phyloP scores from a whole-genome alignment of 2,329 filamentous ascomycete genomes.

The Apiospora malaysiana region DNA sequence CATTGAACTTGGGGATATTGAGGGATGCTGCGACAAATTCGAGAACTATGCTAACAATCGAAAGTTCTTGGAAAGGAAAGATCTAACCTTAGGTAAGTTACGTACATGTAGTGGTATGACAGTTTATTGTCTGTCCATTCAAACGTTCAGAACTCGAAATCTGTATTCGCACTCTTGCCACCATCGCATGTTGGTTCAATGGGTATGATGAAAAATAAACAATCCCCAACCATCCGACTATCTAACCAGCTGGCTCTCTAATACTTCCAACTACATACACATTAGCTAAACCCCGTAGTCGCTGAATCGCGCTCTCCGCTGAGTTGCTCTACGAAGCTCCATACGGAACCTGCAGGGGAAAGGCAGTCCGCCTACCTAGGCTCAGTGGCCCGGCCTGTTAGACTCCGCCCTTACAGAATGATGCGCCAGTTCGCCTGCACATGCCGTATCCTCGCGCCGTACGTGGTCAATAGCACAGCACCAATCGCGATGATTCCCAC shows the following conservation, averaged over 20 bases:
- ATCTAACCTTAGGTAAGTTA: too few species aligned
- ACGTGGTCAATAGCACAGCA: constrained; percentile 34
- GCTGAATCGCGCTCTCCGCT: not conserved
- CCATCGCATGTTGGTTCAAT: not conserved
- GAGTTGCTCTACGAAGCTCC: not conserved
- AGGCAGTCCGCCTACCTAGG: not conserved
- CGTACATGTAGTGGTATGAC: not conserved
- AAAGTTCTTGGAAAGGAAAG: too few species aligned
- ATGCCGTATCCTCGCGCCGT: constrained; percentile 36
- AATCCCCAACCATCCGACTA: not conserved
- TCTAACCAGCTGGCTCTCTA: not conserved
- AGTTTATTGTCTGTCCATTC: not conserved
- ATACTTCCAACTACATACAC: not conserved
- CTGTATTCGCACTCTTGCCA: not conserved
- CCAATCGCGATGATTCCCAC: constrained; percentile 36
- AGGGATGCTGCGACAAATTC: too few species aligned
- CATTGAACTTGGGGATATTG: not conserved
- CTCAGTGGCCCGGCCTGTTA: not conserved
- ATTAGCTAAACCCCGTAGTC: not conserved
- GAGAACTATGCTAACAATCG: too few species aligned
- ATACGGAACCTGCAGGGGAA: not conserved
- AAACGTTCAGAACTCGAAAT: not conserved
- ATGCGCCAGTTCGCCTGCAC: constrained; percentile 38
- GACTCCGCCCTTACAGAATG: constrained; percentile 27
- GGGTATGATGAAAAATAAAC: not conserved